Evolutionary conservation across 352 stramenopile genomes (phyloP).

Genomic region (Chrysophaeum taylorii): DNA sequence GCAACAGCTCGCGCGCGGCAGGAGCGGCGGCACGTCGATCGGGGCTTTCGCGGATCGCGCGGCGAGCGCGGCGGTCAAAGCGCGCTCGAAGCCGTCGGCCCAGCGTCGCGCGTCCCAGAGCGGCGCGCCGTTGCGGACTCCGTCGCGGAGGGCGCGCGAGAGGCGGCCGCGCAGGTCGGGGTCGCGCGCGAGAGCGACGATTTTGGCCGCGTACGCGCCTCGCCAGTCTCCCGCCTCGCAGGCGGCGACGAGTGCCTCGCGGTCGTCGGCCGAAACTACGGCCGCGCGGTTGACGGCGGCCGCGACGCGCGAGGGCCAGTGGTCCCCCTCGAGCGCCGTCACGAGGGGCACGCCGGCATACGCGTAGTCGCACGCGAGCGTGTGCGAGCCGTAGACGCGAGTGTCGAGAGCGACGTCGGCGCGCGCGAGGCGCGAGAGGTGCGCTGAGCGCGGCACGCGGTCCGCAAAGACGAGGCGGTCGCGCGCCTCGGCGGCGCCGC

Average conservation of each 20-base stretch:
- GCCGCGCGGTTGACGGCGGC: background rate
- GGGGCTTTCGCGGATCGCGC: background rate
- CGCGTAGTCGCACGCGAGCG: constrained; percentile 3
- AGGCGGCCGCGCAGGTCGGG: background rate
- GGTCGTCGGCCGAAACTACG: background rate
- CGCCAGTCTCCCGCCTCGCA: background rate
- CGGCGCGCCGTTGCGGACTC: background rate
- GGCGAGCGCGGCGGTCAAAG: background rate
- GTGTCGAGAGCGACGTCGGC: constrained; percentile 11
- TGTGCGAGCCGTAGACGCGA: background rate
- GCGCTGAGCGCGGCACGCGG: background rate
- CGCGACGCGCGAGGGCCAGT: constrained; percentile 6
- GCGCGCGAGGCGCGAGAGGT: background rate
- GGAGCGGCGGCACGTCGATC: background rate
- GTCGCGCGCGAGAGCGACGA: background rate
- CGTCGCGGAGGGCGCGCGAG: background rate
- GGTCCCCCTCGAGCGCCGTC: background rate
- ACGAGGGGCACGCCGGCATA: constrained; percentile 8
- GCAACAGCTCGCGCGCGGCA: background rate
- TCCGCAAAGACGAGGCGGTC: background rate
- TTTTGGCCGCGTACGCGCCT: background rate
- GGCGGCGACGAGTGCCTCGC: background rate
- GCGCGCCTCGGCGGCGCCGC: background rate
- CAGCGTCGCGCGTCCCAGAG: background rate
- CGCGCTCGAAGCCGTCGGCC: background rate